These are phyloP conservation scores for Termitomyces bulborhizus DNA, from an alignment of 768 basidiomycete species.

Conservation along the genomic window DNA sequence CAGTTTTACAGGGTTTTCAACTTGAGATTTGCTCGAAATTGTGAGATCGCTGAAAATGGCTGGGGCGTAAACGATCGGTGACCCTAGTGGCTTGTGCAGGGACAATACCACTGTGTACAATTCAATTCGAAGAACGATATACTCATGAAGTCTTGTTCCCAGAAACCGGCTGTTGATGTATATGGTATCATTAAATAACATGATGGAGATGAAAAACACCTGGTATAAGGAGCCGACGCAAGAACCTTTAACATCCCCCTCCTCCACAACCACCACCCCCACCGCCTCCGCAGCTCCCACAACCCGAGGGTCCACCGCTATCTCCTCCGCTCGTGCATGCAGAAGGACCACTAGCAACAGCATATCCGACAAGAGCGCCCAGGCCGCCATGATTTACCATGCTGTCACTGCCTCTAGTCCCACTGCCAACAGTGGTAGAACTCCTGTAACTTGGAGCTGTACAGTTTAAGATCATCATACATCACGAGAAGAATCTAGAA, in stretches of 20 bases:
- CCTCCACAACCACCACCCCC: neutral
- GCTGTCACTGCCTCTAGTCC: neutral
- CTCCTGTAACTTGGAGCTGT: neutral
- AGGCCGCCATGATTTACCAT: neutral
- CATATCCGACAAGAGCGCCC: neutral
- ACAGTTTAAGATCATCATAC: neutral
- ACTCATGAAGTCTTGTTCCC: neutral
- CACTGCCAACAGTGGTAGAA: neutral
- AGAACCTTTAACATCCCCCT: neutral
- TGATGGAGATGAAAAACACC: neutral
- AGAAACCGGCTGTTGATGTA: neutral
- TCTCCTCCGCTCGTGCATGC: neutral
- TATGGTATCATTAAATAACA: neutral
- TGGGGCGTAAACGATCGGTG: too few species aligned
- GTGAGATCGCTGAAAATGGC: too few species aligned
- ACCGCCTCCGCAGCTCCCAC: neutral
- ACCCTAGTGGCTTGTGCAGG: too few species aligned
- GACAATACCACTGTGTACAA: too few species aligned
- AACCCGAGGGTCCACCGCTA: neutral
- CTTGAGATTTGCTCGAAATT: neutral
- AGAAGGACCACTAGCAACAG: neutral
- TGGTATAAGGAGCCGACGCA: neutral
- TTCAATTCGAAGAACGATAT: neutral
- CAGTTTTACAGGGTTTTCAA: neutral
- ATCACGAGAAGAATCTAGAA: neutral